These are phyloP conservation scores for Eremochloa ophiuroides DNA, from an alignment of 176 grass and related monocot species.

Conservation along the genomic window DNA sequence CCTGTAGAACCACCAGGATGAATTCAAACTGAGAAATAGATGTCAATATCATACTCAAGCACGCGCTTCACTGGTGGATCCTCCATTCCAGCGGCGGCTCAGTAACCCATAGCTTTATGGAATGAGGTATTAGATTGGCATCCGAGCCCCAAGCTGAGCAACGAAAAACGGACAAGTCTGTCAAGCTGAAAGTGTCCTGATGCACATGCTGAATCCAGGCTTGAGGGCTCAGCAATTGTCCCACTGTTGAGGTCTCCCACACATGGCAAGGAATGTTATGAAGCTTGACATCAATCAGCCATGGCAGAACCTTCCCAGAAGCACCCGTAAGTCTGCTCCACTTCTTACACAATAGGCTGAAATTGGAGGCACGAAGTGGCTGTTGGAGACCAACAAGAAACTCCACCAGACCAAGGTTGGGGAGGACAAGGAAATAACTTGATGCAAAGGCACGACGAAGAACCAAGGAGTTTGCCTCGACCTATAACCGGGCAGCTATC, in stretches of 20 bases:
- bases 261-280: neutral
- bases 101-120: too few species aligned
- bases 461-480: too few species aligned
- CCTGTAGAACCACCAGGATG: too few species aligned
- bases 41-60: neutral
- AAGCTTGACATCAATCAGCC: neutral
- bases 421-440: too few species aligned
- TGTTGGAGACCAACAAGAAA: too few species aligned
- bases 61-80: neutral
- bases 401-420: too few species aligned
- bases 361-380: too few species aligned
- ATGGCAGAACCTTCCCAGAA: neutral
- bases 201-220: neutral
- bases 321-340: neutral
- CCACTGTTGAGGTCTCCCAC: neutral
- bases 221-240: neutral
- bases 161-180: neutral
- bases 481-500: too few species aligned
- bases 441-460: too few species aligned
- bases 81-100: neutral
- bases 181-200: neutral
- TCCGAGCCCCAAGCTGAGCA: neutral
- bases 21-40: too few species aligned
- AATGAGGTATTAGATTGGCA: too few species aligned
- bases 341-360: too few species aligned